Evolutionary conservation across 1,284 basidiomycete genomes (phyloP).

Genomic region (Tilletia walkeri): DNA sequence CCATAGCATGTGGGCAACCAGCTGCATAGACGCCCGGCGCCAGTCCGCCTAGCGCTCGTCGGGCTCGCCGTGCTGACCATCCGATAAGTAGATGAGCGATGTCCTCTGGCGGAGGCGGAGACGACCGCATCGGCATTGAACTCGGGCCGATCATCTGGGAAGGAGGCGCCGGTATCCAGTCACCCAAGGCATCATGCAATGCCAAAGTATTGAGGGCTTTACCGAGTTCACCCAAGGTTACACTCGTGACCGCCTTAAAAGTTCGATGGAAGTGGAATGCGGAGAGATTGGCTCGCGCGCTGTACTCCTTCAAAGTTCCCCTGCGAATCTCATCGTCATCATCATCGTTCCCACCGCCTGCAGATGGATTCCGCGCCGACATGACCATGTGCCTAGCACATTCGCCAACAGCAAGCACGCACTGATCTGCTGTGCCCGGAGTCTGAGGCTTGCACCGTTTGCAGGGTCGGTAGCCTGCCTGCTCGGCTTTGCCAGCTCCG

Average conservation of each 20-base stretch:
- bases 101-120: slow-evolving; percentile 6
- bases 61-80: slow-evolving; percentile 24
- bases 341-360: slow-evolving; percentile 10
- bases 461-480: slow-evolving; percentile 24
- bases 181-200: slow-evolving; percentile 24
- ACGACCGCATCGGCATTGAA: not conserved
- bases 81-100: slow-evolving; percentile 18
- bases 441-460: slow-evolving; percentile 28
- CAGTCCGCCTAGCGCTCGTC: slow-evolving; percentile 24
- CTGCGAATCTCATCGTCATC: slow-evolving; percentile 24
- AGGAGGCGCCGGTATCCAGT: not conserved
- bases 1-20: slow-evolving; percentile 12
- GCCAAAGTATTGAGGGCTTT: slow-evolving; percentile 25
- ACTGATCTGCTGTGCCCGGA: slow-evolving; percentile 22
- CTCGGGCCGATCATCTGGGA: not conserved
- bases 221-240: slow-evolving; percentile 25
- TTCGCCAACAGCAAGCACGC: slow-evolving; percentile 23
- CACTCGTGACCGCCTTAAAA: slow-evolving; percentile 23
- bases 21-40: slow-evolving; percentile 20
- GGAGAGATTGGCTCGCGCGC: slow-evolving; percentile 22
- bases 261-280: slow-evolving; percentile 31
- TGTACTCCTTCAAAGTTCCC: slow-evolving; percentile 27
- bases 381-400: slow-evolving; percentile 27
- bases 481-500: slow-evolving; percentile 21
- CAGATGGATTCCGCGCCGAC: slow-evolving; percentile 6